phyloP scores from a whole-genome alignment of 495 filamentous ascomycete species.

The Xylaria palmicola region DNA sequence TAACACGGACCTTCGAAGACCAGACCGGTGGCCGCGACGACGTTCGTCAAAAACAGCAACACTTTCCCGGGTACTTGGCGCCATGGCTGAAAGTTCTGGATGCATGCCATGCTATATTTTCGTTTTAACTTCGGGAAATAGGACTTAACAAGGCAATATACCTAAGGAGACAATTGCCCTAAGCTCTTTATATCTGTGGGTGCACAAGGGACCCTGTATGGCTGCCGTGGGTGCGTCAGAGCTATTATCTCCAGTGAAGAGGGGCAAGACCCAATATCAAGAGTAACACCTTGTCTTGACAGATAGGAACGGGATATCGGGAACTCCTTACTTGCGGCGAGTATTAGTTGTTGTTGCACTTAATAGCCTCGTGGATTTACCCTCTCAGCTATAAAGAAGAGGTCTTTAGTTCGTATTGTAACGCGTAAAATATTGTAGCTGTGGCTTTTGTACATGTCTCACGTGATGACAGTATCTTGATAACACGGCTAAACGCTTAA shows the following conservation, averaged over 20 bases:
- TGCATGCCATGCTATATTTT: constrained; percentile 5
- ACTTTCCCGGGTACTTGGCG: constrained; percentile 21
- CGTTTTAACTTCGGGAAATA: background rate
- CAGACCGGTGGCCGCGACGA: constrained; percentile 30
- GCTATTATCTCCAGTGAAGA: background rate
- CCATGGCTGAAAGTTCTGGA: constrained; percentile 19
- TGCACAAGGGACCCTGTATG: background rate
- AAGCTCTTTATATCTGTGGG: background rate
- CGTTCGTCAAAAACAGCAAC: constrained; percentile 29
- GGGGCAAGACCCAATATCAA: background rate
- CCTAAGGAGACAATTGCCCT: background rate
- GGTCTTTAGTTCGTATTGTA: too few relatives aligned
- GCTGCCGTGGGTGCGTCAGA: background rate
- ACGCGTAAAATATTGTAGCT: too few relatives aligned
- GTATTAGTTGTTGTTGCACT: too few relatives aligned
- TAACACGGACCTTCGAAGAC: constrained; percentile 15
- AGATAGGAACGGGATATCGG: too few relatives aligned
- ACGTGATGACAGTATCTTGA: too few relatives aligned
- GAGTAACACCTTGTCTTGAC: background rate
- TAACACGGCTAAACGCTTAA: constrained; percentile 2
- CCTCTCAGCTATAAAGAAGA: too few relatives aligned
- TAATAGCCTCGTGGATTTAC: too few relatives aligned
- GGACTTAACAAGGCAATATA: background rate
- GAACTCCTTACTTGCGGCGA: too few relatives aligned
- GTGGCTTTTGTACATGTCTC: too few relatives aligned